Evolutionary conservation across 2,329 filamentous ascomycete genomes (phyloP).

Genomic region (Didymella arachidicola): DNA sequence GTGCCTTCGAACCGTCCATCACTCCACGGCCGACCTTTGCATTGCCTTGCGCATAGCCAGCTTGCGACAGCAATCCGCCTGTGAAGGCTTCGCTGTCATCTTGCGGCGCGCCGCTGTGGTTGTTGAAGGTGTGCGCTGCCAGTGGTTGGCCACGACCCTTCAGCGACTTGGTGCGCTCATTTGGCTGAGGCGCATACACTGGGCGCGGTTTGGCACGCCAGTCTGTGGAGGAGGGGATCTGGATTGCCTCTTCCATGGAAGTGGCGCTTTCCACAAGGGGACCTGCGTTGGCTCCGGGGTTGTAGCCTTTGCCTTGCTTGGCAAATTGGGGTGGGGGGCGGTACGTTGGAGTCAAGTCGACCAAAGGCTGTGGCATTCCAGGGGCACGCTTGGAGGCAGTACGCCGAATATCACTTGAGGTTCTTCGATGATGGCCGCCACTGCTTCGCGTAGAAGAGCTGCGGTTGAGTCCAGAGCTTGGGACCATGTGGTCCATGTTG

Average conservation of each 20-base stretch:
- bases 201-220: constrained; percentile 53
- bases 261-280: constrained; percentile 58
- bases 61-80: constrained; percentile 54
- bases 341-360: constrained; percentile 72
- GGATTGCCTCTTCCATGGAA: constrained; percentile 53
- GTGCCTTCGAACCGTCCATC: constrained; percentile 55
- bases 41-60: constrained; percentile 51
- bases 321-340: constrained; percentile 68
- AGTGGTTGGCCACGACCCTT: constrained; percentile 47
- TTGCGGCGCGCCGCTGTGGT: constrained; percentile 40
- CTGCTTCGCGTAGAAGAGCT: constrained; percentile 45
- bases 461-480: constrained; percentile 38
- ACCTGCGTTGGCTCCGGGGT: constrained; percentile 48
- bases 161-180: constrained; percentile 46
- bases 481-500: constrained; percentile 43
- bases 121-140: constrained; percentile 46
- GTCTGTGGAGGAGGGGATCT: constrained; percentile 53
- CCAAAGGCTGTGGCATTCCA: constrained; percentile 64
- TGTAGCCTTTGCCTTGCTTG: constrained; percentile 61
- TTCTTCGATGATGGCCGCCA: constrained; percentile 33
- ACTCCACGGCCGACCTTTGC: constrained; percentile 54
- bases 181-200: constrained; percentile 37
- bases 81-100: constrained; percentile 54
- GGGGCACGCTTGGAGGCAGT: constrained; percentile 55
- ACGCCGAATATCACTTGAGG: constrained; percentile 53